These are phyloP conservation scores for Brasilioporus rufonigricans DNA, from an alignment of 768 basidiomycete species.

Conservation along the genomic window DNA sequence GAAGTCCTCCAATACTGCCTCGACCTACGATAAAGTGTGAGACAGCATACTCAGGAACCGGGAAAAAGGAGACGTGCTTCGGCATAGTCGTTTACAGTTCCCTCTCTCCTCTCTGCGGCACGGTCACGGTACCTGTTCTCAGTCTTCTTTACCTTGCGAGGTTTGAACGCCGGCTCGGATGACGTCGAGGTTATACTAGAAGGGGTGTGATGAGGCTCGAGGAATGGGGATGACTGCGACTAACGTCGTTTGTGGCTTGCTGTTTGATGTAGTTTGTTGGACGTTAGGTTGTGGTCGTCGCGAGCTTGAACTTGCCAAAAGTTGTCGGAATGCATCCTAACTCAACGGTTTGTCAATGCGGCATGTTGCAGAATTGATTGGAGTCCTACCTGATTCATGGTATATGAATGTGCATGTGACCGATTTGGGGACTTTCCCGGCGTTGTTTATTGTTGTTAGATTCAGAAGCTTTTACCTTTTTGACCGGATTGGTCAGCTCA, in stretches of 20 bases:
- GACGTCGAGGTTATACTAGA: slow-evolving; percentile 48
- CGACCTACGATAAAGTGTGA: slow-evolving; percentile 47
- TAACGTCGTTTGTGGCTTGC: slow-evolving; percentile 15
- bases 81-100: slow-evolving; percentile 70
- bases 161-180: slow-evolving; percentile 71
- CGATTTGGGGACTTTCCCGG: neutral
- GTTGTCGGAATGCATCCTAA: slow-evolving; percentile 59
- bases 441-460: slow-evolving; percentile 32
- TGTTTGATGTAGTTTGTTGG: slow-evolving; percentile 3
- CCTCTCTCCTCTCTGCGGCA: slow-evolving; percentile 68
- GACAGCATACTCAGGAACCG: neutral
- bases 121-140: slow-evolving; percentile 67
- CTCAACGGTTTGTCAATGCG: neutral
- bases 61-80: slow-evolving; percentile 42
- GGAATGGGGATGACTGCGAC: neutral
- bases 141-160: slow-evolving; percentile 70
- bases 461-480: slow-evolving; percentile 22
- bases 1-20: slow-evolving; percentile 80
- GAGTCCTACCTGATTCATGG: slow-evolving; percentile 30
- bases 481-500: slow-evolving; percentile 4
- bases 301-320: slow-evolving; percentile 42
- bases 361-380: neutral
- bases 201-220: neutral
- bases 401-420: neutral
- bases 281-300: slow-evolving; percentile 19